Evolutionary conservation across 1,139 yeast species (phyloP).

Genomic region (Zygosaccharomyces pseudobailii): DNA sequence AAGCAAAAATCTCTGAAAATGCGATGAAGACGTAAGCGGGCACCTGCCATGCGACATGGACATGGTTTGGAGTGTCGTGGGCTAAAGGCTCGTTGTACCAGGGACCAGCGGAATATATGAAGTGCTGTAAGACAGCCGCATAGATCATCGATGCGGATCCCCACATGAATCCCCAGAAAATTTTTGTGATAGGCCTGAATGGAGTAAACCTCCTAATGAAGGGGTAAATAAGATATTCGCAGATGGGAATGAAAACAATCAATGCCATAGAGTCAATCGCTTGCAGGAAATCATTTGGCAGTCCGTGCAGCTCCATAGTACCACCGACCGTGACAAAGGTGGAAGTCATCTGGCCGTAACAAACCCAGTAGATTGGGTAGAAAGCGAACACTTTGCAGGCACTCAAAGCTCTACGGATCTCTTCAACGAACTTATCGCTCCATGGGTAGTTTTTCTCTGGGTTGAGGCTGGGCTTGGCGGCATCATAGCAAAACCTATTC

Average conservation of each 20-base stretch:
- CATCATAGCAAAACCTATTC: conserved; percentile 48
- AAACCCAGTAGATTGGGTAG: conserved; percentile 57
- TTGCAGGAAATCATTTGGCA: conserved; percentile 67
- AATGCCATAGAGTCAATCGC: conserved; percentile 67
- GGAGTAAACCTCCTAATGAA: conserved; percentile 51
- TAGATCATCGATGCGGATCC: conserved; percentile 68
- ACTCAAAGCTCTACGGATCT: conserved; percentile 51
- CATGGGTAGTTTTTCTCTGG: conserved; percentile 38
- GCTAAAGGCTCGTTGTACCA: conserved; percentile 62
- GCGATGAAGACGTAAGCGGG: conserved; percentile 56
- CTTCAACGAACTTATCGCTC: conserved; percentile 55
- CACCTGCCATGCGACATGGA: conserved; percentile 40
- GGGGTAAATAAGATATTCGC: conserved; percentile 57
- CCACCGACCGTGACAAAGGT: conserved; percentile 63
- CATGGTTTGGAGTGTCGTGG: conserved; percentile 35
- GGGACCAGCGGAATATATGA: conserved; percentile 68
- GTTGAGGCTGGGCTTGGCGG: conserved; percentile 54
- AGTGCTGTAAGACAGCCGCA: conserved; percentile 77
- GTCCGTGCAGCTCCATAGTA: conserved; percentile 59
- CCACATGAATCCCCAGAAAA: conserved; percentile 68
- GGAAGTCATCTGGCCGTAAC: conserved; percentile 62
- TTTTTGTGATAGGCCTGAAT: conserved; percentile 67
- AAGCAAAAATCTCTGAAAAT: conserved; percentile 64
- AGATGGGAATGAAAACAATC: conserved; percentile 58
- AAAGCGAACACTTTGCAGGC: conserved; percentile 62